phyloP scores from a whole-genome alignment of 2,329 filamentous ascomycete genomes.

The Pyrenophora seminiperda region DNA sequence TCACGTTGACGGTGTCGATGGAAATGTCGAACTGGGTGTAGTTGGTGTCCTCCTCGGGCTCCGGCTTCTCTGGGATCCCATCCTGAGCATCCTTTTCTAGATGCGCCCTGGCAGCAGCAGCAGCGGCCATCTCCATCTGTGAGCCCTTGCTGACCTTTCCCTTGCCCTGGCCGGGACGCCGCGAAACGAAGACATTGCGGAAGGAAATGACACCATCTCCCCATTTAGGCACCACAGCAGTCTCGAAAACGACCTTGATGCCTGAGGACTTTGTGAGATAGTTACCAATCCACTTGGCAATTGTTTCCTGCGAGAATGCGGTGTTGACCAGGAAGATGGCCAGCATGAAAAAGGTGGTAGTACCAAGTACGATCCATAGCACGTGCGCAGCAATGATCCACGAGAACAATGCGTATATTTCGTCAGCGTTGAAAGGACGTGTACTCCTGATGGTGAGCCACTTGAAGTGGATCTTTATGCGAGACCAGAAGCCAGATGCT shows the following conservation, averaged over 20 bases:
- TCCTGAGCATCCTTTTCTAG: conserved; percentile 45
- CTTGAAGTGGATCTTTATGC: conserved; percentile 90
- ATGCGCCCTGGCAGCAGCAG: conserved; percentile 73
- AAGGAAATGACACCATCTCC: conserved; percentile 93
- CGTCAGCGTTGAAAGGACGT: conserved; percentile 92
- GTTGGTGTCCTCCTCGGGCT: conserved; percentile 82
- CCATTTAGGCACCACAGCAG: conserved; percentile 96
- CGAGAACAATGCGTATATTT: conserved; percentile 93
- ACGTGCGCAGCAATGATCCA: conserved; percentile 95
- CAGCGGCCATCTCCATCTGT: conserved; percentile 79
- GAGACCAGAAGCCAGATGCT: conserved; percentile 89
- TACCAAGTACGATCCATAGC: conserved; percentile 94
- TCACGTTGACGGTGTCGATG: conserved; percentile 94
- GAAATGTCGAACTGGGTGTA: conserved; percentile 98
- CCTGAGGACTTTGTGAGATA: conserved; percentile 94
- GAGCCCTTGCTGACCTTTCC: conserved; percentile 93
- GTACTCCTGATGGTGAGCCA: conserved; percentile 96
- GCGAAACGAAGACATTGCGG: conserved; percentile 93
- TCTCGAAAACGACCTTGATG: conserved; percentile 93
- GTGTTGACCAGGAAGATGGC: conserved; percentile 92
- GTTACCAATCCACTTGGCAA: conserved; percentile 92
- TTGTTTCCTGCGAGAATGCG: conserved; percentile 93
- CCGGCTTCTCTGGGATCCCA: conserved; percentile 46
- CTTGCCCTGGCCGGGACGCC: conserved; percentile 79
- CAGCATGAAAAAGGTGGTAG: conserved; percentile 94